These are phyloP conservation scores for Eucalyptus polybractea DNA, from an alignment of 345 rosid species.

Conservation along the genomic window DNA sequence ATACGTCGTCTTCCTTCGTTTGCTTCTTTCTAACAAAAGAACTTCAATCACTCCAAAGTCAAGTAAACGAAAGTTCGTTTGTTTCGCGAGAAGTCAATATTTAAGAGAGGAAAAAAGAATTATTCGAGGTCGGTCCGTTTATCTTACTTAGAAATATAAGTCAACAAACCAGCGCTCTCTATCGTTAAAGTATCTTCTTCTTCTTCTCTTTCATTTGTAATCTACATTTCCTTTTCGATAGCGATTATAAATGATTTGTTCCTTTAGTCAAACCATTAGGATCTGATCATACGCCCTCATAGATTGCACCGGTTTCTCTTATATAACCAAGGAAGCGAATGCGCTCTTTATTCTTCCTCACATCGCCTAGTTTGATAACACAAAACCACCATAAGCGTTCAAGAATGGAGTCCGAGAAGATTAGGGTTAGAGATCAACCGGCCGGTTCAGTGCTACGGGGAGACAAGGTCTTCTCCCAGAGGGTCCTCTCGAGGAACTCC, in stretches of 20 bases:
- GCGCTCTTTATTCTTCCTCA: neutral
- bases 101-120: neutral
- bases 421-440: neutral
- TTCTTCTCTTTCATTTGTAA: neutral
- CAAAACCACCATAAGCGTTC: neutral
- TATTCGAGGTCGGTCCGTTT: neutral
- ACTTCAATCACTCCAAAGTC: neutral
- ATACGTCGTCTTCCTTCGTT: neutral
- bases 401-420: neutral
- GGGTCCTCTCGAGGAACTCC: slow-evolving; percentile 13
- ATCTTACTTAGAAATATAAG: neutral
- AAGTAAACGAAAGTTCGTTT: neutral
- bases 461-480: neutral
- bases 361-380: neutral
- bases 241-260: neutral
- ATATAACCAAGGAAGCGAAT: neutral
- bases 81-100: too few species aligned
- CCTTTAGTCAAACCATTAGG: neutral
- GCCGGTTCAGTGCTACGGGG: neutral
- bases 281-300: neutral
- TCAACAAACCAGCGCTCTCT: neutral
- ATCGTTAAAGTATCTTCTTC: neutral
- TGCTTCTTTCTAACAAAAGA: neutral
- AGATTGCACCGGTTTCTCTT: neutral
- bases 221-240: neutral